Percentiles rank a stretch among this genome's conserved stretches.
Conservation (phyloP, 2,329 filamentous ascomycete species). For the Hypoxylon sp. region DNA sequence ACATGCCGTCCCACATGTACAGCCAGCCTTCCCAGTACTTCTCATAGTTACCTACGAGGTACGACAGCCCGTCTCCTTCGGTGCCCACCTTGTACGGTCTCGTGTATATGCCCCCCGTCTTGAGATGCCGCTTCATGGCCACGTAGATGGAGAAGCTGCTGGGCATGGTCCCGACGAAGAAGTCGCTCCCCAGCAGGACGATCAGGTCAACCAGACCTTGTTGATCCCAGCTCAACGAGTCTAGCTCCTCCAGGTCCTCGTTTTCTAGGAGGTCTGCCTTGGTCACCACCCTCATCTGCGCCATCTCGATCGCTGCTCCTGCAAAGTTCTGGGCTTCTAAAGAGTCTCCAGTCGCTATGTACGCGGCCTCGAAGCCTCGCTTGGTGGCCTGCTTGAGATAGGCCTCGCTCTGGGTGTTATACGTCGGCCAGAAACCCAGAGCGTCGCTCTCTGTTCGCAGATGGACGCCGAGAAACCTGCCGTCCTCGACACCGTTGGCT, state of each 20-base stretch:
- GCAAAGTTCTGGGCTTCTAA: constrained; percentile 52
- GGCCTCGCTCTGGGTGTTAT: constrained; percentile 50
- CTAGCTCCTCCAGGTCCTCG: constrained; percentile 46
- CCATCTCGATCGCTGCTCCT: constrained; percentile 43
- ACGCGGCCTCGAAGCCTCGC: constrained; percentile 50
- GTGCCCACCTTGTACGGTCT: constrained; percentile 54
- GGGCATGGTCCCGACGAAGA: constrained; percentile 55
- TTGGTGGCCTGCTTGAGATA: constrained; percentile 49
- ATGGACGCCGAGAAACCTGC: constrained; percentile 53
- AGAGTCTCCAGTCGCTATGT: constrained; percentile 56
- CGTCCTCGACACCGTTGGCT: constrained; percentile 32
- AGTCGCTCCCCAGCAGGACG: constrained; percentile 50
- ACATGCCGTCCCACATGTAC: constrained; percentile 57
- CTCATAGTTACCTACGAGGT: constrained; percentile 54
- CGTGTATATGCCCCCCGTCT: constrained; percentile 50
- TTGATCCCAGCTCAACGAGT: constrained; percentile 54
- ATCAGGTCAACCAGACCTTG: constrained; percentile 54
- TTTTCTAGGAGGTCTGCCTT: constrained; percentile 49
- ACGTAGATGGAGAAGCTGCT: constrained; percentile 59
- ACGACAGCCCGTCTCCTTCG: constrained; percentile 53
- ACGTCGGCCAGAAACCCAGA: constrained; percentile 55
- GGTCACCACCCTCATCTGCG: constrained; percentile 48
- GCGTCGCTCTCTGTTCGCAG: constrained; percentile 58
- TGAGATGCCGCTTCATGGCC: constrained; percentile 55
- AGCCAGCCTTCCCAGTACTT: constrained; percentile 58